These are phyloP conservation scores for Bipolaris victoriae DNA, from an alignment of 2,329 filamentous ascomycete genomes.

Conservation along the genomic window DNA sequence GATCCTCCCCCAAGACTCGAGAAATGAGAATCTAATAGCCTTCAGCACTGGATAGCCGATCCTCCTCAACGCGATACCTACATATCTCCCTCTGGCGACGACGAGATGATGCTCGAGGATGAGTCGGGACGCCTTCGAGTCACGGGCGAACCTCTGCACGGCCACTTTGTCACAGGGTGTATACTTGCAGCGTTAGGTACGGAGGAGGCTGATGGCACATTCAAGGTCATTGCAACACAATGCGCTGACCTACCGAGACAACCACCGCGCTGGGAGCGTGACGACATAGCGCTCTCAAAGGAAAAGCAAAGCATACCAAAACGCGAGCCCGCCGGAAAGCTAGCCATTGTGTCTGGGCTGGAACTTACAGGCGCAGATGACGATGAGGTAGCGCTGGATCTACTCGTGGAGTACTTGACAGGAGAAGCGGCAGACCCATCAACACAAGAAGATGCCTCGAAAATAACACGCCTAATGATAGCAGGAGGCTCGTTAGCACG, in stretches of 20 bases:
- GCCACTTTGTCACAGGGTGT: constrained; percentile 84
- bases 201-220: constrained; percentile 88
- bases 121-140: constrained; percentile 88
- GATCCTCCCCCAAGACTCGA: neutral
- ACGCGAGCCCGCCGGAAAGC: constrained; percentile 64
- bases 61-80: constrained; percentile 81
- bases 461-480: constrained; percentile 85
- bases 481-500: constrained; percentile 83
- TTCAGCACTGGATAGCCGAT: constrained; percentile 84
- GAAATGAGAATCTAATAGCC: constrained; percentile 11
- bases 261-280: constrained; percentile 76
- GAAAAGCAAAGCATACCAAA: constrained; percentile 48
- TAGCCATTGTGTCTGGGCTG: constrained; percentile 89
- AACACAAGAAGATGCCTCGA: constrained; percentile 65
- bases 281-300: constrained; percentile 54
- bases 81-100: constrained; percentile 65
- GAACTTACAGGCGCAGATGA: constrained; percentile 78
- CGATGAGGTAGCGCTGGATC: constrained; percentile 74
- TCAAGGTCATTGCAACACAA: constrained; percentile 89
- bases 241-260: constrained; percentile 86
- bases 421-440: constrained; percentile 73
- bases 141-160: constrained; percentile 71
- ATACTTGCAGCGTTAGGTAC: constrained; percentile 95
- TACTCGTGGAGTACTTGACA: constrained; percentile 85
- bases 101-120: constrained; percentile 87